Conservation (phyloP, 1,284 basidiomycete species). For the Salmacisia buchloeana region DNA sequence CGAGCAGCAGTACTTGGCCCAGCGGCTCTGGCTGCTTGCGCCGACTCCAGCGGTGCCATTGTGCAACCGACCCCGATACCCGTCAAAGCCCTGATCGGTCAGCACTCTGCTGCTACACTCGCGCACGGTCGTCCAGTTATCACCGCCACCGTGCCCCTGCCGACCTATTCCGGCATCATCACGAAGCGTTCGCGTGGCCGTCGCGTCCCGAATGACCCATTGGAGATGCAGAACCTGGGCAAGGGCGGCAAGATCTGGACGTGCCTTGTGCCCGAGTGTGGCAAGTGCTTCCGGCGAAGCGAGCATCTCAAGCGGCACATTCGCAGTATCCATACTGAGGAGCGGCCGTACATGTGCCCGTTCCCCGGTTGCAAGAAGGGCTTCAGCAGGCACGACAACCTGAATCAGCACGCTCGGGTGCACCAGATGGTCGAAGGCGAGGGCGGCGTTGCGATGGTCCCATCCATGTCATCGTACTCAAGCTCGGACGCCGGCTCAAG, state of each 20-base stretch:
- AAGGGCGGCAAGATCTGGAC: conserved; percentile 48
- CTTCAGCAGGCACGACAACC: conserved; percentile 44
- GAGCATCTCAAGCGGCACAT: conserved; percentile 46
- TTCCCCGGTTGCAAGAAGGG: conserved; percentile 39
- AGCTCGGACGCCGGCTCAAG: not conserved
- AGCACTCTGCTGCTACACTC: conserved; percentile 4
- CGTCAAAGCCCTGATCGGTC: conserved; percentile 7
- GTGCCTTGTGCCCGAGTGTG: conserved; percentile 44
- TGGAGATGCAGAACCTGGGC: conserved; percentile 44
- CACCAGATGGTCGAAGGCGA: conserved; percentile 15
- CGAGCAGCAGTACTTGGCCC: not conserved
- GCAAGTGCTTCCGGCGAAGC: conserved; percentile 45
- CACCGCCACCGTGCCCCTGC: conserved; percentile 1
- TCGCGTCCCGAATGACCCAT: conserved; percentile 42
- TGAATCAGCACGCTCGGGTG: conserved; percentile 45
- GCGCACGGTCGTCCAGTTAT: conserved; percentile 4
- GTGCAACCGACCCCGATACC: conserved; percentile 6
- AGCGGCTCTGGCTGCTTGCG: not conserved
- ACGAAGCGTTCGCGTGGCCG: conserved; percentile 43
- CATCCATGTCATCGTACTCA: not conserved
- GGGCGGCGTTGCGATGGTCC: not conserved
- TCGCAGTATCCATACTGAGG: conserved; percentile 45
- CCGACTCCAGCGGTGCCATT: not conserved
- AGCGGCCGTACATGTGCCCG: conserved; percentile 44
- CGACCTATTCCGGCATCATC: conserved; percentile 28